phyloP scores from a whole-genome alignment of 148 eudicot genomes.

The Fagopyrum homotropicum region DNA sequence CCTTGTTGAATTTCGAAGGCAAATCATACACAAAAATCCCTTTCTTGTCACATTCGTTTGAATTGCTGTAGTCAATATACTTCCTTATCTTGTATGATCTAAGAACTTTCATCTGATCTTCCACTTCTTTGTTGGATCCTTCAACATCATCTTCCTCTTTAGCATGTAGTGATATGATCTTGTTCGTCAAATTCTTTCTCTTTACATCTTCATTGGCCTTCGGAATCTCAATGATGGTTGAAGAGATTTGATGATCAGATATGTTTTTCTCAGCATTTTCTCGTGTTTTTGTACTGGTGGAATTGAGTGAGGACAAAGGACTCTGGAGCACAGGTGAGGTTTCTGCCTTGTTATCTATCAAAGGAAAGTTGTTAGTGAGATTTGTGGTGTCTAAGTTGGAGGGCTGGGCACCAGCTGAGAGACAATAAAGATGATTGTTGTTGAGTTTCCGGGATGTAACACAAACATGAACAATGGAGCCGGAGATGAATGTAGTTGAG shows the following conservation, averaged over 20 bases:
- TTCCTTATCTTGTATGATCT: slow-evolving; percentile 41
- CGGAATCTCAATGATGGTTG: background rate
- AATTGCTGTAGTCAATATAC: slow-evolving; percentile 1
- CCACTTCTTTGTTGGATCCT: slow-evolving; percentile 24
- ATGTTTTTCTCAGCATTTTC: background rate
- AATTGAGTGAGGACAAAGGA: background rate
- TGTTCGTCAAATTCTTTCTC: background rate
- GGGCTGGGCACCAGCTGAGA: slow-evolving; percentile 55
- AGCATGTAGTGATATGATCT: background rate
- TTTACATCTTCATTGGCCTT: background rate
- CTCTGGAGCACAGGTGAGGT: slow-evolving; percentile 16
- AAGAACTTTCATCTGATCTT: slow-evolving; percentile 35
- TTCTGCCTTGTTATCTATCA: background rate
- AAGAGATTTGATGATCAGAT: no score
- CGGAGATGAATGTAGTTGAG: slow-evolving; percentile 55
- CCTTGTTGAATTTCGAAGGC: slow-evolving; percentile 72
- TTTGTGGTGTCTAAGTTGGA: background rate
- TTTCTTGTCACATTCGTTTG: slow-evolving; percentile 38
- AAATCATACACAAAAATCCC: slow-evolving; percentile 73
- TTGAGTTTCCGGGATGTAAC: slow-evolving; percentile 53
- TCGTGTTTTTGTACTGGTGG: background rate
- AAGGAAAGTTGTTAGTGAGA: background rate
- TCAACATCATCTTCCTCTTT: slow-evolving; percentile 22
- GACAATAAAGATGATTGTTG: slow-evolving; percentile 50
- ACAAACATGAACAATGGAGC: slow-evolving; percentile 58